A percentile compares a stretch with the other conserved stretches of the same genome.
phyloP scores from a whole-genome alignment of 2,329 filamentous ascomycete species.

The Arthroderma sp. region DNA sequence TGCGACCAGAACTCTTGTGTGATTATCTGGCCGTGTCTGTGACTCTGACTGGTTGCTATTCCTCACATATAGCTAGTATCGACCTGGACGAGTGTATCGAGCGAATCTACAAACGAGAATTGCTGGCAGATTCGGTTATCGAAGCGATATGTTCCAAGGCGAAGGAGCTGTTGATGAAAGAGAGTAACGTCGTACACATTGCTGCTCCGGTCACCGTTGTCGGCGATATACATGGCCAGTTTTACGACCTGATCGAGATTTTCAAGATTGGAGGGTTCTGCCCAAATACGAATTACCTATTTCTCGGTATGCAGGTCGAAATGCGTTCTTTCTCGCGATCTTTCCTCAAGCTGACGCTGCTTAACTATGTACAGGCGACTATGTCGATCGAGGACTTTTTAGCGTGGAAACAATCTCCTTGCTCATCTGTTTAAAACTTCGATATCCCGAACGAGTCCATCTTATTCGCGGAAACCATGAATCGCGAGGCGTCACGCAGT shows the following conservation, averaged over 20 bases:
- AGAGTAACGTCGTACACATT: slow-evolving; percentile 99
- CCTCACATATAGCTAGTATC: slow-evolving; percentile 60
- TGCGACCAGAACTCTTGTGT: neutral
- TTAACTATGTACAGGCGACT: slow-evolving; percentile 56
- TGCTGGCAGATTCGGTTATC: slow-evolving; percentile 93
- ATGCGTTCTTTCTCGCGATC: neutral
- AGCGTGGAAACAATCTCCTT: slow-evolving; percentile 98
- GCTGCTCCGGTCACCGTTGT: slow-evolving; percentile 91
- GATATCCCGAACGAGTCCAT: slow-evolving; percentile 91
- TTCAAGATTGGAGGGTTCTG: slow-evolving; percentile 97
- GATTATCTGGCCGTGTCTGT: neutral
- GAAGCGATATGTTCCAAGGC: slow-evolving; percentile 99
- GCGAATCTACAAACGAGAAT: slow-evolving; percentile 90
- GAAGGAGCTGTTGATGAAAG: slow-evolving; percentile 97
- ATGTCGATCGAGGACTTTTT: slow-evolving; percentile 96
- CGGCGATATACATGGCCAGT: slow-evolving; percentile 96
- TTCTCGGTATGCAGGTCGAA: slow-evolving; percentile 55
- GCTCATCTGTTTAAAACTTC: slow-evolving; percentile 89
- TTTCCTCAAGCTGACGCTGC: neutral
- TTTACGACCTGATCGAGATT: slow-evolving; percentile 98
- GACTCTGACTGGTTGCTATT: neutral
- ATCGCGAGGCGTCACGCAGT: slow-evolving; percentile 92
- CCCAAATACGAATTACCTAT: slow-evolving; percentile 96
- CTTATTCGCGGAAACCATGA: slow-evolving; percentile 97
- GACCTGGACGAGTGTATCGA: slow-evolving; percentile 98